phyloP scores from a whole-genome alignment of 257 asterid species.

The Penstemon barbatus region DNA sequence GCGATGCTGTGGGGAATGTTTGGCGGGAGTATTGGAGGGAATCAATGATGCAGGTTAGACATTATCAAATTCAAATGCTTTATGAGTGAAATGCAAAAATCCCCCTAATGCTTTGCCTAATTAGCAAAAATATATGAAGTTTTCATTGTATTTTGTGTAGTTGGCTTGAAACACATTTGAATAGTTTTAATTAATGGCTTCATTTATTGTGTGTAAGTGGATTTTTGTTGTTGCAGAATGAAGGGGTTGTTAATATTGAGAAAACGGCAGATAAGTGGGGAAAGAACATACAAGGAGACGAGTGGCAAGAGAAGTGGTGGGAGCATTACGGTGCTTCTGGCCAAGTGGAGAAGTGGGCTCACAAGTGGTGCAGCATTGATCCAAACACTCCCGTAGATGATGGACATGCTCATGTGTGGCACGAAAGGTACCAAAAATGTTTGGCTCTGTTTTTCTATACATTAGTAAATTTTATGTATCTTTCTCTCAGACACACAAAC shows the following conservation, averaged over 20 bases:
- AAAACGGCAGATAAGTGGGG: conserved; percentile 99
- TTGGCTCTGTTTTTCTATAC: neutral
- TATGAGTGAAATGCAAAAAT: neutral
- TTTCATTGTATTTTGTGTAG: no score
- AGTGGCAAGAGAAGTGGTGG: conserved; percentile 99
- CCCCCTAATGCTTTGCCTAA: no score
- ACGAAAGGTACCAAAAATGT: conserved; percentile 63
- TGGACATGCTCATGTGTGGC: conserved; percentile 99
- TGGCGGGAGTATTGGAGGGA: conserved; percentile 98
- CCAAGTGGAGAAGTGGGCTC: conserved; percentile 87
- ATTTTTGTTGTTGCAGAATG: conserved; percentile 43
- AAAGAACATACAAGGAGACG: conserved; percentile 73
- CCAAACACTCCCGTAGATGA: conserved; percentile 75
- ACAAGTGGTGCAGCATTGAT: conserved; percentile 94
- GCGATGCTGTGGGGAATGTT: conserved; percentile 84
- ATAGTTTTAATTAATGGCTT: neutral
- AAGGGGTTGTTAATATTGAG: conserved; percentile 70
- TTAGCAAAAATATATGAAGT: no score
- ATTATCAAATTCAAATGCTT: neutral
- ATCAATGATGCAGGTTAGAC: conserved; percentile 74
- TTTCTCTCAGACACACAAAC: neutral
- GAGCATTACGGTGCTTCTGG: conserved; percentile 87
- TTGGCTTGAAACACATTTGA: no score
- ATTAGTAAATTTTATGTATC: neutral
- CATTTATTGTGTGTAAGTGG: neutral